A percentile compares a stretch with the other conserved stretches of the same genome.
Conservation (phyloP, 2,329 filamentous ascomycete genomes). For the Diaporthe sp. region DNA sequence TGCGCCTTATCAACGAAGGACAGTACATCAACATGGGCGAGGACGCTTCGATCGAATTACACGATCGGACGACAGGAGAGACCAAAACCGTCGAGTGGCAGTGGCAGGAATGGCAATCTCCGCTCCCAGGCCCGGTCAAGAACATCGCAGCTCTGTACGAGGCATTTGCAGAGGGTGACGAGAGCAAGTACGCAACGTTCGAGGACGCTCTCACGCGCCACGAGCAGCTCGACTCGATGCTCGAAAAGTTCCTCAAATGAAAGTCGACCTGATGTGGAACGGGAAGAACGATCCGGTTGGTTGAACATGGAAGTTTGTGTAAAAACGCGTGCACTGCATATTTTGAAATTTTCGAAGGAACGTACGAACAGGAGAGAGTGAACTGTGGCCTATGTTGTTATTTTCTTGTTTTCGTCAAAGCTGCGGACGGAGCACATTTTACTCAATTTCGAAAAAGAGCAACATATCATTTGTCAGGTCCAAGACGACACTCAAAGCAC, state of each 20-base stretch:
- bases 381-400: no score
- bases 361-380: no score
- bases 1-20: conserved; percentile 52
- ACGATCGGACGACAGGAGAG: conserved; percentile 62
- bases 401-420: no score
- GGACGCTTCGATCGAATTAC: conserved; percentile 60
- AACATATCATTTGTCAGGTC: no score
- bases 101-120: conserved; percentile 62
- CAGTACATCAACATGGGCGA: conserved; percentile 48
- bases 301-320: no score
- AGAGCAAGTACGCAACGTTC: conserved; percentile 32
- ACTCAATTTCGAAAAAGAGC: no score
- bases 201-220: conserved; percentile 25
- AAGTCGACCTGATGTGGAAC: no score
- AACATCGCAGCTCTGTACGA: conserved; percentile 67
- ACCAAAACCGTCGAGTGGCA: conserved; percentile 59
- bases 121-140: conserved; percentile 62
- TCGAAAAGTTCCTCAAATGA: neutral
- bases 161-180: neutral
- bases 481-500: no score
- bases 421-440: no score
- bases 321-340: no score
- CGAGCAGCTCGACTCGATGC: conserved; percentile 32
- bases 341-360: no score
- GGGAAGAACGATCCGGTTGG: no score